phyloP scores from a whole-genome alignment of 495 filamentous ascomycete genomes.

The Bacidia gigantensis region DNA sequence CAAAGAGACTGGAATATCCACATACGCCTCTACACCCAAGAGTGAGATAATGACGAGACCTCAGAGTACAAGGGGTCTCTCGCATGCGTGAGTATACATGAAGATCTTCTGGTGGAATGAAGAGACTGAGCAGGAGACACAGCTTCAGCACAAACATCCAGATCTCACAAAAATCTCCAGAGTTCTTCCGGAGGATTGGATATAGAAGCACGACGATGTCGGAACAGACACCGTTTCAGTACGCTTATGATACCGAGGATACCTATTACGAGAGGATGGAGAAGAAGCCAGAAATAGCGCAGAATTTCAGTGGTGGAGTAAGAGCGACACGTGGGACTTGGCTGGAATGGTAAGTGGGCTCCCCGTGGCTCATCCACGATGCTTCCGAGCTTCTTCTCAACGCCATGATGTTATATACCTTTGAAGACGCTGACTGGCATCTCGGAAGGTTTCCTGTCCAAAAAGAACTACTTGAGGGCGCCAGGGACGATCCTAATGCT shows the following conservation, averaged over 20 bases:
- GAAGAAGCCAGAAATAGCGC: conserved; percentile 25
- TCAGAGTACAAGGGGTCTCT: conserved; percentile 9
- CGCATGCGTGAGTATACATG: conserved; percentile 6
- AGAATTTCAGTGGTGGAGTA: conserved; percentile 27
- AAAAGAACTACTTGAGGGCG: neutral
- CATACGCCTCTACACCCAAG: conserved; percentile 25
- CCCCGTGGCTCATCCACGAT: too few species aligned
- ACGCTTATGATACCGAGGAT: conserved; percentile 29
- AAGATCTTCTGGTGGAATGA: neutral
- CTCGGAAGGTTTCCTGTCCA: conserved; percentile 15
- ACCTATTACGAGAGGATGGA: conserved; percentile 27
- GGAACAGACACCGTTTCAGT: conserved; percentile 28
- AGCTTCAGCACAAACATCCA: conserved; percentile 19
- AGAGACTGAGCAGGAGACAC: conserved; percentile 7
- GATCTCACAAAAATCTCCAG: neutral
- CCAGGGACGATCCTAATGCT: conserved; percentile 8
- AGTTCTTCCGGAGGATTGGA: conserved; percentile 26
- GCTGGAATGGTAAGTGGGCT: conserved; percentile 24
- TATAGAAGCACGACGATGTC: conserved; percentile 27
- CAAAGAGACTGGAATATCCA: conserved; percentile 22
- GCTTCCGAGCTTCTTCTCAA: too few species aligned
- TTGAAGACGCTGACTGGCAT: conserved; percentile 35
- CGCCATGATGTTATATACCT: too few species aligned
- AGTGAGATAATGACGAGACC: conserved; percentile 25
- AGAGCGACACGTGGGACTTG: conserved; percentile 16